Evolutionary conservation across 148 eudicot genomes (phyloP).

Genomic region (Nyssa sinensis): DNA sequence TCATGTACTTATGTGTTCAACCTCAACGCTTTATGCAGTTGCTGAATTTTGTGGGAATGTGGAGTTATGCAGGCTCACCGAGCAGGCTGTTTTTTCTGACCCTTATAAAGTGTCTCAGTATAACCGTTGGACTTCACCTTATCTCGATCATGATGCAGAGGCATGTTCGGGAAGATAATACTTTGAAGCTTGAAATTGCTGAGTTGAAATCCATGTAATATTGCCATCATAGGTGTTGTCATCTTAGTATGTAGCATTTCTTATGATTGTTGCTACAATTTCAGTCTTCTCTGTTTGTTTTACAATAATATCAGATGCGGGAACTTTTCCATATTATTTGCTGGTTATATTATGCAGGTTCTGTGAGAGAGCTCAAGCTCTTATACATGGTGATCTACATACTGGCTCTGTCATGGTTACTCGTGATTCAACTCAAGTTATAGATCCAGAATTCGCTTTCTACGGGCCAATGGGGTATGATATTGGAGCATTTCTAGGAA

Average conservation of each 20-base stretch:
- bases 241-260: neutral
- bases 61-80: constrained; percentile 95
- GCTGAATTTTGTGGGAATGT: constrained; percentile 92
- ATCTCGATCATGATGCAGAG: constrained; percentile 80
- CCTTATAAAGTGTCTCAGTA: constrained; percentile 79
- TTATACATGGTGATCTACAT: constrained; percentile 95
- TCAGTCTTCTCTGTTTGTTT: neutral
- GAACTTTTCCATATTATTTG: neutral
- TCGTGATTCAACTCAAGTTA: constrained; percentile 80
- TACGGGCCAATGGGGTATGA: constrained; percentile 98
- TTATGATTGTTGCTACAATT: neutral
- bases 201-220: constrained; percentile 77
- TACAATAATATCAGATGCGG: neutral
- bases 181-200: constrained; percentile 84
- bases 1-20: neutral
- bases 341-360: constrained; percentile 47
- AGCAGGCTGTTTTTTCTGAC: constrained; percentile 92
- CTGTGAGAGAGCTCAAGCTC: constrained; percentile 93
- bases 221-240: neutral
- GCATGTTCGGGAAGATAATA: constrained; percentile 83
- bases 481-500: constrained; percentile 91
- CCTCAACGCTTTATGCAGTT: constrained; percentile 49
- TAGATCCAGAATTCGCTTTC: constrained; percentile 95
- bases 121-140: constrained; percentile 90
- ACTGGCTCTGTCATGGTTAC: constrained; percentile 97